Conservation (phyloP, 331 rosid species). For the Quercus lobata region DNA sequence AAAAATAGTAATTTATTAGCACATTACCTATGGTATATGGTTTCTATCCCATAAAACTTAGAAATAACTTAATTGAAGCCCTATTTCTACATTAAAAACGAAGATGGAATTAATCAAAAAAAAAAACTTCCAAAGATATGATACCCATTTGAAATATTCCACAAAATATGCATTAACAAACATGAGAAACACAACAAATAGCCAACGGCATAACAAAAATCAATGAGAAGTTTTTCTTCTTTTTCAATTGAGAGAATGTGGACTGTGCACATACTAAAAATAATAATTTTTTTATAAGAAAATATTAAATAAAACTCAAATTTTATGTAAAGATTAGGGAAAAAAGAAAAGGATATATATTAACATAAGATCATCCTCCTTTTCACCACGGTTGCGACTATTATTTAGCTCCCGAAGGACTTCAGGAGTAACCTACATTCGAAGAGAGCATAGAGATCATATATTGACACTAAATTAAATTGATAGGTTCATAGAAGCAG, state of each 20-base stretch:
- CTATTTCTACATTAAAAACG: too few relatives aligned
- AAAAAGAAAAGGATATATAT: constrained; percentile 64
- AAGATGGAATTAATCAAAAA: too few relatives aligned
- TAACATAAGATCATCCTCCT: constrained; percentile 63
- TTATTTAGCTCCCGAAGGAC: constrained; percentile 64
- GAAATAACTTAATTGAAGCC: too few relatives aligned
- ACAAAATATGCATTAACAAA: neutral
- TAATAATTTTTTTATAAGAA: neutral
- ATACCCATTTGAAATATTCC: too few relatives aligned
- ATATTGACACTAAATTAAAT: constrained; percentile 7
- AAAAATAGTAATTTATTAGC: neutral
- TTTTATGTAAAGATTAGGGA: neutral
- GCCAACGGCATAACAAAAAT: neutral
- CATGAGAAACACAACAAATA: neutral
- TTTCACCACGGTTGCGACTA: constrained; percentile 90
- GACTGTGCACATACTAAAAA: too few relatives aligned
- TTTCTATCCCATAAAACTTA: neutral
- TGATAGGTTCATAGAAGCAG: neutral
- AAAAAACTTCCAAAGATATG: too few relatives aligned
- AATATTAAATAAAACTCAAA: neutral
- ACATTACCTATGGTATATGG: neutral
- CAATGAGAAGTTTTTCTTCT: neutral
- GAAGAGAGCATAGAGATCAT: constrained; percentile 6
- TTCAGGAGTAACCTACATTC: constrained; percentile 86
- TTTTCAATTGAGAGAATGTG: neutral